phyloP scores from a whole-genome alignment of 495 filamentous ascomycete species.

The Staphylotrichum tortipilum region DNA sequence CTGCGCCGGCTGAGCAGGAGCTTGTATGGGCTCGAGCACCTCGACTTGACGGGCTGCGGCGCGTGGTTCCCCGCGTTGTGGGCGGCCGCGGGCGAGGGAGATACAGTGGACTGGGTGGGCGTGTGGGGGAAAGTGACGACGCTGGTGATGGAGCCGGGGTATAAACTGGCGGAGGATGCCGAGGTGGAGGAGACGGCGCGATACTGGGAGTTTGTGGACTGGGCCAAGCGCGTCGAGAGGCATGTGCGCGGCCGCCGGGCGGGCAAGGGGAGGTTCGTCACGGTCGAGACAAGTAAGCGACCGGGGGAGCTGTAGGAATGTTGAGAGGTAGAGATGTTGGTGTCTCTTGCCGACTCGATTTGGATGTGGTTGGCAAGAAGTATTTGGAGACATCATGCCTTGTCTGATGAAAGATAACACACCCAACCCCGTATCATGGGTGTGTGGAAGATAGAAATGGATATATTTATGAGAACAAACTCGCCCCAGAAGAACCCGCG shows the following conservation, averaged over 20 bases:
- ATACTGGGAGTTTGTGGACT: conserved; percentile 20
- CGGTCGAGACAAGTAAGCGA: conserved; percentile 29
- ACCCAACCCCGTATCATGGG: too few relatives aligned
- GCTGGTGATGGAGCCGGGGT: conserved; percentile 30
- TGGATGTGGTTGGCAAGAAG: too few relatives aligned
- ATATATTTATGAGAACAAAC: too few relatives aligned
- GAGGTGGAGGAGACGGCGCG: conserved; percentile 10
- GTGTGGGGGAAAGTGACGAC: conserved; percentile 39
- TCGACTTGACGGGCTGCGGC: conserved; percentile 72
- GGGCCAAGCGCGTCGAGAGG: conserved; percentile 29
- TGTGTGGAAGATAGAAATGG: too few relatives aligned
- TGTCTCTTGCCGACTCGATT: too few relatives aligned
- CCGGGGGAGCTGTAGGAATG: not conserved
- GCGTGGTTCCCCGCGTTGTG: conserved; percentile 59
- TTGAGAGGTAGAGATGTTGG: too few relatives aligned
- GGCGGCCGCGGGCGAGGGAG: conserved; percentile 7
- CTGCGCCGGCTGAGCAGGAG: conserved; percentile 57
- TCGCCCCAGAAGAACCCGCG: too few relatives aligned
- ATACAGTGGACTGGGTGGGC: conserved; percentile 33
- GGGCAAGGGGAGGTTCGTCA: conserved; percentile 31
- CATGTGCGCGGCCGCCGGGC: conserved; percentile 27
- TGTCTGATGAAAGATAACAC: too few relatives aligned
- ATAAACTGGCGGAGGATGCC: conserved; percentile 18
- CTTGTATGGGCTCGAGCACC: conserved; percentile 64
- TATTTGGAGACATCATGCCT: too few relatives aligned